A percentile compares a stretch with the other conserved stretches of the same genome.
Conservation (phyloP, 2,329 filamentous ascomycete genomes). For the Cercospora brassicicola region DNA sequence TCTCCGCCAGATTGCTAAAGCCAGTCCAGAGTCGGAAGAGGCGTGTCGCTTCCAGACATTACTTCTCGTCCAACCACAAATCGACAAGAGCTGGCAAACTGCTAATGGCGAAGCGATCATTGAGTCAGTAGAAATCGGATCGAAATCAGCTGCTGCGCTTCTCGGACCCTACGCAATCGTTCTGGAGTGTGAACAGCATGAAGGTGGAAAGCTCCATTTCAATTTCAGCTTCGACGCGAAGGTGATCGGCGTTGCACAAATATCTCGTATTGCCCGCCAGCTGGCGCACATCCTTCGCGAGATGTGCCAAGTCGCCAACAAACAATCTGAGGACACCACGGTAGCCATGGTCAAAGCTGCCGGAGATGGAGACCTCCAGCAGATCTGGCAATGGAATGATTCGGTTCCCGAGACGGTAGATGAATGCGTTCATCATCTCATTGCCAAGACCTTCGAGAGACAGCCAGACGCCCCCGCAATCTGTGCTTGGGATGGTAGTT, state of each 20-base stretch:
- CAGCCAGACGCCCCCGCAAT: conserved; percentile 23
- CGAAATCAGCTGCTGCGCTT: not conserved
- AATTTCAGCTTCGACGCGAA: conserved; percentile 3
- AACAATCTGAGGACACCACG: not conserved
- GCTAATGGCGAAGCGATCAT: not conserved
- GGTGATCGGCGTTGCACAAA: not conserved
- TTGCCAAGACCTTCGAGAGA: not conserved
- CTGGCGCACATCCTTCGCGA: not conserved
- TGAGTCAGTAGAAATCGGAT: not conserved
- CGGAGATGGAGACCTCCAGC: not conserved
- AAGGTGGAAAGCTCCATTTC: not conserved
- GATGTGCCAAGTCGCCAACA: not conserved
- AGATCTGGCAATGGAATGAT: conserved; percentile 12
- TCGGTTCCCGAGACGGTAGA: not conserved
- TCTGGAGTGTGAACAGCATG: conserved; percentile 3
- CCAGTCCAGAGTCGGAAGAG: conserved; percentile 55
- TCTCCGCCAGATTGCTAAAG: conserved; percentile 40
- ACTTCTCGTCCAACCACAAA: conserved; percentile 10
- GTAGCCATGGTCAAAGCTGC: not conserved
- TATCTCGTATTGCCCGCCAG: not conserved
- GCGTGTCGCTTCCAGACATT: conserved; percentile 46
- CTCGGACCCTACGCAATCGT: conserved; percentile 11
- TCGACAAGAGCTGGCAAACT: not conserved
- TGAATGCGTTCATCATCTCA: conserved; percentile 6
- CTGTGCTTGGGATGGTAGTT: conserved; percentile 15